Conservation (phyloP, 2,329 filamentous ascomycete species). For the Ascochyta clinopodiicola region DNA sequence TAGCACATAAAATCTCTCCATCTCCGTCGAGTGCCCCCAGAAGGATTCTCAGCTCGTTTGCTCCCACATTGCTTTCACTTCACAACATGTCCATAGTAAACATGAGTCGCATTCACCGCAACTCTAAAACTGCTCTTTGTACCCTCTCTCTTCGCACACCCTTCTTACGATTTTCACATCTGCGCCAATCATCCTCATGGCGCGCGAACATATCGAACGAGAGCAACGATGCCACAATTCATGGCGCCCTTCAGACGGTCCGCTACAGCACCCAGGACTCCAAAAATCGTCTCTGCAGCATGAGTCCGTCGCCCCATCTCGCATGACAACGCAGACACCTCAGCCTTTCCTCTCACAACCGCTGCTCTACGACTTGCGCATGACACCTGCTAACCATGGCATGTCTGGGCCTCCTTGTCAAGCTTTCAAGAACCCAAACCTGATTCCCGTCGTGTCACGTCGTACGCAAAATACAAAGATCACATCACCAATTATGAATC, state of each 20-base stretch:
- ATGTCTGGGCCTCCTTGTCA: neutral
- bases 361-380: neutral
- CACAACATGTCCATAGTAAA: neutral
- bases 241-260: constrained; percentile 13
- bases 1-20: too few relatives aligned
- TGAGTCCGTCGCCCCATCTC: too few relatives aligned
- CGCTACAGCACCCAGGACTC: too few relatives aligned
- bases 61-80: constrained; percentile 5
- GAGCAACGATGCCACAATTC: constrained; percentile 3
- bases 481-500: neutral
- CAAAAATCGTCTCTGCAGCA: neutral
- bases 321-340: neutral
- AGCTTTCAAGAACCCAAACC: constrained; percentile 3
- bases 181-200: neutral
- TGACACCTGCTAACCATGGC: neutral
- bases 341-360: neutral
- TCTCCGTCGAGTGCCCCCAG: neutral
- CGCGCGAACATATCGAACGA: neutral
- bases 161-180: neutral
- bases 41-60: neutral
- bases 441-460: neutral
- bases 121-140: neutral
- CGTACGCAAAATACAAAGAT: neutral
- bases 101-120: neutral
- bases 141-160: neutral